These are phyloP conservation scores for Gastrodia elata DNA, from an alignment of 106 monocot species.

Conservation along the genomic window DNA sequence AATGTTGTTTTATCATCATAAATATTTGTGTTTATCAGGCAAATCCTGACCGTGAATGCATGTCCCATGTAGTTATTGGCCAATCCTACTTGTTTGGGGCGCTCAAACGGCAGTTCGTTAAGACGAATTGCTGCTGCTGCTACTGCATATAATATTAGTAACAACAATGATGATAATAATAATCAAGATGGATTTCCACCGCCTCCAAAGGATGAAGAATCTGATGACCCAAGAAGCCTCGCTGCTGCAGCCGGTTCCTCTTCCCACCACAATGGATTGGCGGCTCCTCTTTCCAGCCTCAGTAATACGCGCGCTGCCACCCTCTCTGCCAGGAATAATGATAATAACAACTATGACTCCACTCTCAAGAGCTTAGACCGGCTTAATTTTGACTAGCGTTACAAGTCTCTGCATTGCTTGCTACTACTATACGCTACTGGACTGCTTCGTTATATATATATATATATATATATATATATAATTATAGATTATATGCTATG, in stretches of 20 bases:
- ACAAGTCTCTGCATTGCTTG: not conserved
- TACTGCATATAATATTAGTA: too few relatives aligned
- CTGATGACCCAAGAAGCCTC: conserved; percentile 27
- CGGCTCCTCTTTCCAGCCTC: too few relatives aligned
- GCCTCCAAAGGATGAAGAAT: conserved; percentile 13
- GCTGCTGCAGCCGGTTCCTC: too few relatives aligned
- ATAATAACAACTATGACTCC: conserved; percentile 34
- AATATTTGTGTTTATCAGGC: conserved; percentile 9
- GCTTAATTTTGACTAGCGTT: conserved; percentile 32
- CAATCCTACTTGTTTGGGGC: conserved; percentile 38
- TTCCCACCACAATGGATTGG: too few relatives aligned
- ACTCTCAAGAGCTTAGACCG: conserved; percentile 36
- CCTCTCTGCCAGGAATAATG: conserved; percentile 22
- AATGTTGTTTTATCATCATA: not conserved
- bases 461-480: too few relatives aligned
- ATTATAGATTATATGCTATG: not conserved
- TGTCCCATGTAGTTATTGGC: conserved; percentile 34
- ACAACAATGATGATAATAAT: too few relatives aligned
- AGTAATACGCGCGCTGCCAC: conserved; percentile 8
- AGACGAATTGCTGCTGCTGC: conserved; percentile 50
- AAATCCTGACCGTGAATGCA: conserved; percentile 14
- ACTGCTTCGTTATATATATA: too few relatives aligned
- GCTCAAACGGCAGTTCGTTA: conserved; percentile 37
- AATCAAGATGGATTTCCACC: conserved; percentile 16
- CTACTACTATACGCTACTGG: not conserved